Evolutionary conservation across 2,329 filamentous ascomycete genomes (phyloP).

Genomic region (Diaporthe citri): DNA sequence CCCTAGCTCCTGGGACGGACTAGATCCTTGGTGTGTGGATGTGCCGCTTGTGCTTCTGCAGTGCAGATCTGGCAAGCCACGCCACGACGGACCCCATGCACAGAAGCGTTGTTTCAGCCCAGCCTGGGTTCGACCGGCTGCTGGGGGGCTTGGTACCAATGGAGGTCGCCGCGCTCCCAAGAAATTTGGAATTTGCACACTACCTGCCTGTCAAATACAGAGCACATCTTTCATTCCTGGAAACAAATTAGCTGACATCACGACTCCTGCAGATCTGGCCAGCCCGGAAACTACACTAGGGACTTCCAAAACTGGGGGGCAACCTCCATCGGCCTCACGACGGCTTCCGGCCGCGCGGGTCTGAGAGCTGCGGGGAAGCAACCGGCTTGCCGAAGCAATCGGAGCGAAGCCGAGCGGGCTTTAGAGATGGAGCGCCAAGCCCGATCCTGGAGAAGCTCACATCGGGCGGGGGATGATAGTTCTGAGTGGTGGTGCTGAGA

Average conservation of each 20-base stretch:
- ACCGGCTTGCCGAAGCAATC: slow-evolving; percentile 22
- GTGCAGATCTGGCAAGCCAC: slow-evolving; percentile 33
- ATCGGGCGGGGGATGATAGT: background rate
- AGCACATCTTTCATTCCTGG: background rate
- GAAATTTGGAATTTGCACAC: background rate
- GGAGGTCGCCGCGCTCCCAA: slow-evolving; percentile 21
- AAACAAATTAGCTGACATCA: slow-evolving; percentile 32
- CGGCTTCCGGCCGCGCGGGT: slow-evolving; percentile 25
- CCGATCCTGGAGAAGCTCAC: slow-evolving; percentile 1
- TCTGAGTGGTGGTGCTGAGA: background rate
- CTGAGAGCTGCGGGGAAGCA: slow-evolving; percentile 31
- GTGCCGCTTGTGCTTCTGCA: slow-evolving; percentile 32
- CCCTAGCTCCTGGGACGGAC: background rate
- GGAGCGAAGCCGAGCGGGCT: slow-evolving; percentile 24
- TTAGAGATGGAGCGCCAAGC: slow-evolving; percentile 8
- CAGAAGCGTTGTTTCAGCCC: slow-evolving; percentile 34
- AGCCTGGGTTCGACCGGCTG: slow-evolving; percentile 11
- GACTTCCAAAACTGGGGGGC: background rate
- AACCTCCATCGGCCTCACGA: slow-evolving; percentile 10
- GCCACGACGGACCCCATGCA: slow-evolving; percentile 32
- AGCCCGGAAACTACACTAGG: background rate
- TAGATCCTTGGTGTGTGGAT: slow-evolving; percentile 30
- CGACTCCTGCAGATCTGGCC: slow-evolving; percentile 20
- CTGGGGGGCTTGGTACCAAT: slow-evolving; percentile 25
- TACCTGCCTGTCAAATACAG: background rate